phyloP scores from a whole-genome alignment of 805 yeast genomes.

The Wickerhamiella parazyma region DNA sequence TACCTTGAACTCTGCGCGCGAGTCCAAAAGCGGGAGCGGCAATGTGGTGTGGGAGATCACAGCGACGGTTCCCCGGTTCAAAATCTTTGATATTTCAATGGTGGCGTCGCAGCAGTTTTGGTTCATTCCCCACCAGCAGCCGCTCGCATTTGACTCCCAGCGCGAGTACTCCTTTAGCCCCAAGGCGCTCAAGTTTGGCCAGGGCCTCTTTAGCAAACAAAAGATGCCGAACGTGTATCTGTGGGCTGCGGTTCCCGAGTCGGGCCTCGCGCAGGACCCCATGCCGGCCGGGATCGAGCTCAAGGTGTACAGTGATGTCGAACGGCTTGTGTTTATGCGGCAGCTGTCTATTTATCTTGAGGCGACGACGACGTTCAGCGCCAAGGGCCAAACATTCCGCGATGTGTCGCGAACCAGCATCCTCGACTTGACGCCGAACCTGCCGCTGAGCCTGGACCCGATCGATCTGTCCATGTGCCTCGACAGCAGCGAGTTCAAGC shows the following conservation, averaged over 20 bases:
- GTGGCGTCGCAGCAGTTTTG: slow-evolving; percentile 7
- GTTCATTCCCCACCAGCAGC: slow-evolving; percentile 1
- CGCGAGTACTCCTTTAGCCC: slow-evolving; percentile 3
- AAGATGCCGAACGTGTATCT: slow-evolving; percentile 1
- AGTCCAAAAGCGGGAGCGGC: neutral
- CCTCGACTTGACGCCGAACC: neutral
- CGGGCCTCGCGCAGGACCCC: slow-evolving; percentile 4
- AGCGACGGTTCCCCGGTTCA: slow-evolving; percentile 4
- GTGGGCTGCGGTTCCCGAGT: neutral
- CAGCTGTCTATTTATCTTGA: neutral
- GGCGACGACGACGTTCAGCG: slow-evolving; percentile 1
- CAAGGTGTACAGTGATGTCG: slow-evolving; percentile 1
- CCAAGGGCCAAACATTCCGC: slow-evolving; percentile 1
- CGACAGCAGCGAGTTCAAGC: neutral
- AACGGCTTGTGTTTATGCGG: slow-evolving; percentile 1
- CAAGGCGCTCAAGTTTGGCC: neutral
- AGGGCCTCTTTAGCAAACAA: neutral
- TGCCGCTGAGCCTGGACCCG: slow-evolving; percentile 8
- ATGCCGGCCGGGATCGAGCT: neutral
- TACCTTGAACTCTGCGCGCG: slow-evolving; percentile 1
- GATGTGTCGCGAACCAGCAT: neutral
- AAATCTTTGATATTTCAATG: slow-evolving; percentile 5
- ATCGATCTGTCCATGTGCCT: slow-evolving; percentile 6
- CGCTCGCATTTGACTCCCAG: neutral
- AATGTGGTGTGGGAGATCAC: slow-evolving; percentile 8